Base-by-base conservation (phyloP, 2,329 filamentous ascomycete species). In the Apiospora hydei region DNA sequence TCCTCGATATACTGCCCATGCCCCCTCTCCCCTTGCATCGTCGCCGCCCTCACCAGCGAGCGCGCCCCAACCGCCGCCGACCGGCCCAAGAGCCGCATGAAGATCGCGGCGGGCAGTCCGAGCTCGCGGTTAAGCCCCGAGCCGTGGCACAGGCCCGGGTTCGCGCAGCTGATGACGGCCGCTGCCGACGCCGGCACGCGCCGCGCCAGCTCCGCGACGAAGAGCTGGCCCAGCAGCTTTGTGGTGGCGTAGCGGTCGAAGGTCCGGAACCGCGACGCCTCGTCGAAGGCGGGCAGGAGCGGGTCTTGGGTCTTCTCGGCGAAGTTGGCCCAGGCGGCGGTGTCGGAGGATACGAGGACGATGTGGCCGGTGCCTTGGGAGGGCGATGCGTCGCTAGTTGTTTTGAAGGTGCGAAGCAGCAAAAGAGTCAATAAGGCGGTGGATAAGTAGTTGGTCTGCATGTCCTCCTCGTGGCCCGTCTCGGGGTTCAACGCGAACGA, bases 371-470 rank as follows among this genome's bases (percentile, higher is more conserved):
- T 43, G 38, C 4, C 4, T 4, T 3, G 24, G 10, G 43, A 3
- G 71, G 69, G 43, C 34, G 13, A 6, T 11, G 10, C 24, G 11
- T 13, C 8, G 13, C 16, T 67, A n/a, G 71, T 70, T 14, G 21
- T 13, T 71, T 71, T 41, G 30, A 69, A 41, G 41, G 83, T 83
- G 0, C 86, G 87, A 1, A 88, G 75, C 4, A 88, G 71, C 0
- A 87, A 77, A 0, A 88, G 76, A 0, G 81, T 82, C 1, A 89
- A 79, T 1, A 89, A 76, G 11, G 85, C 82, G 0, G 86, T 89
- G 47, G 81, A 84, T 71, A 89, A 80, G 18, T 87, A 86, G 72
- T 89, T 89, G 49, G 85, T 82, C 0, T 86, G 87, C 47, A 89
- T 75, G 6, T 80, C 83, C 21, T 78, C 78, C 73, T 89, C 87